Evolutionary conservation across 495 filamentous ascomycete genomes (phyloP).

Genomic region (Penicillium soppii): DNA sequence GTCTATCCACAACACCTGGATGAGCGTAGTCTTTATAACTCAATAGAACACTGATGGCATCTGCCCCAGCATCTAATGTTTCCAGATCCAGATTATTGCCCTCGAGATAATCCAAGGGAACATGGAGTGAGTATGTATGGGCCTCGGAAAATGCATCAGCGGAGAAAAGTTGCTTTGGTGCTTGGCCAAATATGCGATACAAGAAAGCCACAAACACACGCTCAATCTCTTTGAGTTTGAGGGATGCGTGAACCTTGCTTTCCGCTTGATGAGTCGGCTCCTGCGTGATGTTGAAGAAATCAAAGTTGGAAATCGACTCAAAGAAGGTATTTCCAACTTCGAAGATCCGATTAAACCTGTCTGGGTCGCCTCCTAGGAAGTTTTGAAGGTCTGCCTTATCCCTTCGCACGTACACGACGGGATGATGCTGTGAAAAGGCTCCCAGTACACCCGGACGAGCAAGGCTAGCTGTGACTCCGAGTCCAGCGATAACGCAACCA

Average conservation of each 20-base stretch:
- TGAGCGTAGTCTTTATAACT: constrained; percentile 22
- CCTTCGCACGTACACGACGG: constrained; percentile 65
- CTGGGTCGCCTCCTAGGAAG: constrained; percentile 25
- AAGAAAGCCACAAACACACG: constrained; percentile 27
- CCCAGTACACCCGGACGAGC: constrained; percentile 22
- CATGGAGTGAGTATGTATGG: constrained; percentile 57
- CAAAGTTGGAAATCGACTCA: constrained; percentile 61
- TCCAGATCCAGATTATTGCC: constrained; percentile 49
- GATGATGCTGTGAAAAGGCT: constrained; percentile 44
- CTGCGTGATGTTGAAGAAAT: constrained; percentile 63
- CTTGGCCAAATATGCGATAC: constrained; percentile 28
- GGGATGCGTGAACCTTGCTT: constrained; percentile 1
- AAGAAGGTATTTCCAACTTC: constrained; percentile 46
- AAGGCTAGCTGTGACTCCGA: constrained; percentile 17
- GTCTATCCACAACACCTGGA: neutral
- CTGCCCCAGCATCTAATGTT: constrained; percentile 57
- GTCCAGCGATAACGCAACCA: constrained; percentile 62
- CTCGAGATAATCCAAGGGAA: constrained; percentile 53
- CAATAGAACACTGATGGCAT: constrained; percentile 61
- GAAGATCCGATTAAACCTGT: constrained; percentile 49
- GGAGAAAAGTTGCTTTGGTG: constrained; percentile 6
- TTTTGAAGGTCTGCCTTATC: constrained; percentile 50
- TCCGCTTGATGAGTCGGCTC: neutral
- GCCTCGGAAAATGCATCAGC: constrained; percentile 12
- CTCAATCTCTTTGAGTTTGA: constrained; percentile 43